Conservation (phyloP, 2,329 filamentous ascomycete species). For the Macrophomina phaseolina region DNA sequence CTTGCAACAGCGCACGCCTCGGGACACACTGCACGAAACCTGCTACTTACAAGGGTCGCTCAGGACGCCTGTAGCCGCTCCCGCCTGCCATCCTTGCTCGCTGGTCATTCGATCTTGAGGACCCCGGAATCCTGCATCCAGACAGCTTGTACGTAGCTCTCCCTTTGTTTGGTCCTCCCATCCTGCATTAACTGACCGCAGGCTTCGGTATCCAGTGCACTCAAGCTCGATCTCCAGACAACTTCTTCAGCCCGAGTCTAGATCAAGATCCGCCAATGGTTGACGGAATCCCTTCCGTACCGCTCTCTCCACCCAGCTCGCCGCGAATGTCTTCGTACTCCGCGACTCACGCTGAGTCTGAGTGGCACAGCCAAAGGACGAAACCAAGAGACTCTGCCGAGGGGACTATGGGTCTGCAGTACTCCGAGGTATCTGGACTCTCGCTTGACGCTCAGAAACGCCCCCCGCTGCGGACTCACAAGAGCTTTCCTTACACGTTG, state of each 20-base stretch:
- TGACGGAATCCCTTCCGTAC: conserved; percentile 53
- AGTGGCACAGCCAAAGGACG: conserved; percentile 49
- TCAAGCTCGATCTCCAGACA: conserved; percentile 19
- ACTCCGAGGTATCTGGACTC: conserved; percentile 43
- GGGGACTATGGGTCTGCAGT: conserved; percentile 46
- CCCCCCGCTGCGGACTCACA: conserved; percentile 50
- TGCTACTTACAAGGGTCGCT: conserved; percentile 26
- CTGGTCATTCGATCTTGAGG: conserved; percentile 28
- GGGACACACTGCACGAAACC: conserved; percentile 28
- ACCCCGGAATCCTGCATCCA: conserved; percentile 25
- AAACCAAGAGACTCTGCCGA: conserved; percentile 44
- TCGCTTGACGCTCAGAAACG: conserved; percentile 43
- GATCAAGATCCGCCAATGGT: conserved; percentile 41
- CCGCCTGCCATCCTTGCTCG: conserved; percentile 25
- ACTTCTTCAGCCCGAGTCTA: conserved; percentile 6
- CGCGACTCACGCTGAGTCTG: conserved; percentile 49
- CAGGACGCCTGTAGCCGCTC: conserved; percentile 28
- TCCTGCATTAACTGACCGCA: conserved; percentile 24
- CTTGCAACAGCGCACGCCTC: conserved; percentile 27
- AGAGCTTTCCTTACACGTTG: conserved; percentile 52
- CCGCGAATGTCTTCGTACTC: conserved; percentile 57
- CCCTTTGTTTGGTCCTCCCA: conserved; percentile 24
- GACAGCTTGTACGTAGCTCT: conserved; percentile 24
- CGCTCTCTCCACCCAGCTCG: conserved; percentile 57
- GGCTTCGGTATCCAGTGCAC: conserved; percentile 19